Evolutionary conservation across 345 rosid species (phyloP), one percentile per base, ranked within the genome.

Genomic region (Nephelium lappaceum): DNA sequence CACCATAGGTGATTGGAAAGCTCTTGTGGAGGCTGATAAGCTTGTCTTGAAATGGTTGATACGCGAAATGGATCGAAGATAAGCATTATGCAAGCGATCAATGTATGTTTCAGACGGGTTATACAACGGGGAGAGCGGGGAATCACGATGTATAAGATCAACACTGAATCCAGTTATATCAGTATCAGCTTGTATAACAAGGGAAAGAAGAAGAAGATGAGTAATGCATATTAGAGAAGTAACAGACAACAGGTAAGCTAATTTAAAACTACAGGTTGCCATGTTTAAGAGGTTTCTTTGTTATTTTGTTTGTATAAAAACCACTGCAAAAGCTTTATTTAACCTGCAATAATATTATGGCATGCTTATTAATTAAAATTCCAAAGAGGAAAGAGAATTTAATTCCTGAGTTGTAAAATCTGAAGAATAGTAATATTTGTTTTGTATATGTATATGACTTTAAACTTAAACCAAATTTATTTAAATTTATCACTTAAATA

Each of bases 61-160:
- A 4, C 97, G 94, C 3, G 85, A 83, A 24, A 87, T 43, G 6
- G 95, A 93, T 36, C 93, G 93, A 62, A 19, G 75, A 65, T 79
- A 86, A 7, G 93, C 85, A 0, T 75, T 77, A 23, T 69, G 82
- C 31, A 89, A 77, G 38, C 90, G 85, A 39, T 87, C 87, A 5
- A 31, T 31, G 36, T 31, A 31, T 31, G 36, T 31, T 31, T 31
- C 36, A 31, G 36, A 31, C 36, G 36, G 3, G 36, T 31, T 31
- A 31, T 31, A 31, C 2, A 31, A 31, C 3, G 92, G 93, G 11
- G 91, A 93, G 31, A 60, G 24, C 0, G 86, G 92, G n/a, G 91
- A 91, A 80, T 93, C 93, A 4, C 89, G 86, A 78, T 87, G 92
- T 62, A 90, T 89, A 2, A 87, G 85, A 75, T 85, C 74, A 5